Conservation (phyloP, 2,329 filamentous ascomycete genomes). For the Dryadomyces quercivorus region DNA sequence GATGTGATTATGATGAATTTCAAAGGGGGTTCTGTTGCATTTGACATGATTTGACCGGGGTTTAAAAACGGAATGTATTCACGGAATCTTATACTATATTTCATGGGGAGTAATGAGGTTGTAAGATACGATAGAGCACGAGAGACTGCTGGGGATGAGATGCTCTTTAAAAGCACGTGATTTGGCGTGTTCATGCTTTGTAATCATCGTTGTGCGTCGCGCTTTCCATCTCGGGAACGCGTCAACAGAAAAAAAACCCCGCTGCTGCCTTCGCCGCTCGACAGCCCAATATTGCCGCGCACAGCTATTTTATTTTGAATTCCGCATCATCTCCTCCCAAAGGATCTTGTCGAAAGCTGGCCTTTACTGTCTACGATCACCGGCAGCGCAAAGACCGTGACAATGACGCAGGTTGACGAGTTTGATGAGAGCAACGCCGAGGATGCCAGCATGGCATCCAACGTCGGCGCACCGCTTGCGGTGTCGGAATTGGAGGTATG, state of each 20-base stretch:
- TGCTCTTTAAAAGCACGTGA: conserved; percentile 11
- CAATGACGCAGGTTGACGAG: conserved; percentile 41
- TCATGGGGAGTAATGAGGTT: neutral
- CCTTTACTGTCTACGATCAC: neutral
- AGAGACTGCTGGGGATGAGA: no score
- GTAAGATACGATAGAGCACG: neutral
- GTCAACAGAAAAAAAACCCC: conserved; percentile 11
- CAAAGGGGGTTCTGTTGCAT: no score
- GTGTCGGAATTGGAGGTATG: conserved; percentile 72
- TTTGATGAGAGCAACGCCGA: conserved; percentile 53
- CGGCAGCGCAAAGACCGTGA: neutral
- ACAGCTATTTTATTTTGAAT: neutral
- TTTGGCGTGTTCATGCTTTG: conserved; percentile 12
- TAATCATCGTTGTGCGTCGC: conserved; percentile 9
- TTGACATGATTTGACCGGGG: no score
- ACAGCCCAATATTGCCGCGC: neutral
- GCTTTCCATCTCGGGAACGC: conserved; percentile 10
- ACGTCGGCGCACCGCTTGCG: conserved; percentile 88
- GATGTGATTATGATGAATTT: no score
- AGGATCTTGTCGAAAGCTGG: no score
- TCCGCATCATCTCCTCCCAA: neutral
- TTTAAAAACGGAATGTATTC: no score
- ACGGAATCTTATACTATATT: no score
- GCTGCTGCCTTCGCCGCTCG: neutral
- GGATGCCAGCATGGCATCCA: conserved; percentile 63